Evolutionary conservation across 176 grass and related monocot genomes (phyloP).

Genomic region (Phyllostachys edulis): DNA sequence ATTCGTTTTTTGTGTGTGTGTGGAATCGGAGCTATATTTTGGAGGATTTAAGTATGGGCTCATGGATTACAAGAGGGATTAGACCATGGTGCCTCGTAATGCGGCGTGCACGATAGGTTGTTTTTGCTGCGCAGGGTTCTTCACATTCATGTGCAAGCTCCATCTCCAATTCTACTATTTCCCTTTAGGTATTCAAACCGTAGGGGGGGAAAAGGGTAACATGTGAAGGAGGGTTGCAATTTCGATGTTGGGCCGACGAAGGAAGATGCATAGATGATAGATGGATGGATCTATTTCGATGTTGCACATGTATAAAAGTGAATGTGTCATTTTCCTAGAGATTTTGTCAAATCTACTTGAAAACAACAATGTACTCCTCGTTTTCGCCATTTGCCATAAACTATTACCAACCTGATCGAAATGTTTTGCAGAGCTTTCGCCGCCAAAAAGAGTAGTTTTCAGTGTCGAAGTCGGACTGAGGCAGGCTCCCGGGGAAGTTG

Average conservation of each 20-base stretch:
- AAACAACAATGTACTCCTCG: not conserved
- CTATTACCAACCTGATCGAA: not conserved
- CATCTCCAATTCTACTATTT: not conserved
- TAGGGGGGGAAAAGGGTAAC: not conserved
- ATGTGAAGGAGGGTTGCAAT: not conserved
- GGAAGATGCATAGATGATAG: too few species aligned
- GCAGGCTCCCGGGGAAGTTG: not conserved
- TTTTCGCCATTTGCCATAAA: not conserved
- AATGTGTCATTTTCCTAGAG: too few species aligned
- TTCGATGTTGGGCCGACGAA: not conserved
- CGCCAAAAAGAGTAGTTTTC: not conserved
- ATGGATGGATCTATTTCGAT: too few species aligned
- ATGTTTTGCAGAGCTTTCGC: not conserved
- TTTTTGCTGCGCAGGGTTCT: not conserved
- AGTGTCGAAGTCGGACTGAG: not conserved
- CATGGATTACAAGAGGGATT: not conserved
- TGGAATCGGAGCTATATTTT: too few species aligned
- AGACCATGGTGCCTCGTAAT: not conserved
- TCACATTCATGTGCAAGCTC: not conserved
- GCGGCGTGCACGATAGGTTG: not conserved
- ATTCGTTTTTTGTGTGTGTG: too few species aligned
- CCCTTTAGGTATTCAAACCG: not conserved
- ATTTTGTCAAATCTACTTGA: not conserved
- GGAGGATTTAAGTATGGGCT: not conserved
- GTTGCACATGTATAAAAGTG: too few species aligned